phyloP scores from a whole-genome alignment of 2,329 filamentous ascomycete species.

The Ilyonectria sp. region DNA sequence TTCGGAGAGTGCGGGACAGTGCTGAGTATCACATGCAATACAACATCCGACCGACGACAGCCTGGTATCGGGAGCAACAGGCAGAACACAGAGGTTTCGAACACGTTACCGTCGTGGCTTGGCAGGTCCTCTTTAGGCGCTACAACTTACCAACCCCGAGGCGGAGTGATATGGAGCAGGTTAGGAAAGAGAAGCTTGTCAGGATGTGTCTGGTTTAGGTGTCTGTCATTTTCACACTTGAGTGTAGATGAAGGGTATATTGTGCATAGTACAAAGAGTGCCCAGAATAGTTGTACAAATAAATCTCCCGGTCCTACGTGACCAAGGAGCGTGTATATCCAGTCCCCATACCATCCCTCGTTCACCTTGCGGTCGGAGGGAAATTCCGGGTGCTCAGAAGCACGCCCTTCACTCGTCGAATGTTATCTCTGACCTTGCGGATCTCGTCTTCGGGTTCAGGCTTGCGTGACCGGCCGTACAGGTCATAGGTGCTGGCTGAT shows the following conservation, averaged over 20 bases:
- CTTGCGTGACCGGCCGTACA: slow-evolving; percentile 61
- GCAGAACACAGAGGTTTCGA: slow-evolving; percentile 64
- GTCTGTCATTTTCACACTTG: not conserved
- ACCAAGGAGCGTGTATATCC: not conserved
- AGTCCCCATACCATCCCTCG: not conserved
- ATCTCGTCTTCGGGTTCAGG: slow-evolving; percentile 79
- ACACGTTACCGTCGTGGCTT: slow-evolving; percentile 63
- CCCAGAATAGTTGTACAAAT: slow-evolving; percentile 5
- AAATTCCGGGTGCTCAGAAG: slow-evolving; percentile 83
- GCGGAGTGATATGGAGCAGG: slow-evolving; percentile 8
- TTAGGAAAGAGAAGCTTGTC: not conserved
- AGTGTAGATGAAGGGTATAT: slow-evolving; percentile 11
- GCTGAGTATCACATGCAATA: slow-evolving; percentile 47
- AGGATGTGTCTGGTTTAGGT: not conserved
- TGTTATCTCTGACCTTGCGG: slow-evolving; percentile 80
- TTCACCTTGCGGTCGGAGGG: slow-evolving; percentile 61
- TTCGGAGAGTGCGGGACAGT: slow-evolving; percentile 3
- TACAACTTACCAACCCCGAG: slow-evolving; percentile 47
- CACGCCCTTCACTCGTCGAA: slow-evolving; percentile 84
- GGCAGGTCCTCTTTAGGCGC: slow-evolving; percentile 57
- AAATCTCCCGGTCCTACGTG: not conserved
- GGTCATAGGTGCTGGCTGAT: slow-evolving; percentile 55
- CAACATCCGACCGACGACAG: slow-evolving; percentile 62
- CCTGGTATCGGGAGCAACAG: slow-evolving; percentile 67
- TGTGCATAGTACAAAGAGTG: slow-evolving; percentile 18